A percentile compares a stretch with the other conserved stretches of the same genome.
Conservation (phyloP, 805 yeast species). For the Candida taoyuanica region DNA sequence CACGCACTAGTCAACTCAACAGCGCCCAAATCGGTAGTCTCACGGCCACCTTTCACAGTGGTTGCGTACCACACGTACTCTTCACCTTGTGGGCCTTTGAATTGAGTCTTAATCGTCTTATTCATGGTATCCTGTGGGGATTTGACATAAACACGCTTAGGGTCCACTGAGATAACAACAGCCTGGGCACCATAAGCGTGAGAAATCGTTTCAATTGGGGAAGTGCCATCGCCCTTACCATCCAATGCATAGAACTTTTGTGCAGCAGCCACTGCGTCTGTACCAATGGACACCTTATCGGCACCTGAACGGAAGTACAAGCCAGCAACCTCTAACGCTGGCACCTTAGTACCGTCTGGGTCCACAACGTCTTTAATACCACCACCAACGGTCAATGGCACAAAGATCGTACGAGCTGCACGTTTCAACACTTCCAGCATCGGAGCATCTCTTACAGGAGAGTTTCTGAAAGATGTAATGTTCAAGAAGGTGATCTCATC, state of each 20-base stretch:
- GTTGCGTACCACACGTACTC: conserved; percentile 90
- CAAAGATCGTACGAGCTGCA: conserved; percentile 89
- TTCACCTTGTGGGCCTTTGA: conserved; percentile 87
- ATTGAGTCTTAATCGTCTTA: conserved; percentile 55
- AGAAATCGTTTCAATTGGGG: conserved; percentile 93
- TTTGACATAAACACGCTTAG: conserved; percentile 76
- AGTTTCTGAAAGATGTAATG: conserved; percentile 92
- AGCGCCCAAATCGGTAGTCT: conserved; percentile 85
- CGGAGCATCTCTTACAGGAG: conserved; percentile 90
- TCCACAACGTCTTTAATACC: conserved; percentile 91
- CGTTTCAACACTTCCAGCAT: conserved; percentile 83
- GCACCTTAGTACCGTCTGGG: conserved; percentile 70
- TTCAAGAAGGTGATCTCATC: conserved; percentile 95
- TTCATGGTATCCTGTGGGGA: conserved; percentile 58
- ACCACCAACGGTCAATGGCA: conserved; percentile 97
- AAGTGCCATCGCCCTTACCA: conserved; percentile 55
- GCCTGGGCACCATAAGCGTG: conserved; percentile 94
- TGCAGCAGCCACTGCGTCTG: conserved; percentile 93
- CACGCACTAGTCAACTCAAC: conserved; percentile 83
- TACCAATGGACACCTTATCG: conserved; percentile 96
- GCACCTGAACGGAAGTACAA: conserved; percentile 95
- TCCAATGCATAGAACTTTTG: conserved; percentile 67
- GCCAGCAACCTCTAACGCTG: conserved; percentile 89
- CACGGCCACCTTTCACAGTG: conserved; percentile 96
- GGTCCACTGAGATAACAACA: conserved; percentile 97